Evolutionary conservation across 2,329 filamentous ascomycete genomes (phyloP).

Genomic region (Dothistroma pini): DNA sequence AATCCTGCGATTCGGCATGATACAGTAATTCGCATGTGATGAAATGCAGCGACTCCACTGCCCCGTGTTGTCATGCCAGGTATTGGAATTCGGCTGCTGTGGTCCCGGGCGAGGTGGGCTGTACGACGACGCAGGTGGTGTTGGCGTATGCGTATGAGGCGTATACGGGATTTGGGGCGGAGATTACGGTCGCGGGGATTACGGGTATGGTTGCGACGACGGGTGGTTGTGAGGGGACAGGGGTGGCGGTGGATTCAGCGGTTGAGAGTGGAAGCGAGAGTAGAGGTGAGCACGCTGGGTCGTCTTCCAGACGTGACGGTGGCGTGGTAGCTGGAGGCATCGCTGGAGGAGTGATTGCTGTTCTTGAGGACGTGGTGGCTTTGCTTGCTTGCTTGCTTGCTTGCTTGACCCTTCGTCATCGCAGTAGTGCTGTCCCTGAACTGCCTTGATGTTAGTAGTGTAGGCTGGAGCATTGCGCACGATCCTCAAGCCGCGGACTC

Average conservation of each 20-base stretch:
- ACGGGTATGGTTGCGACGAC: background rate
- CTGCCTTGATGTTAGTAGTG: background rate
- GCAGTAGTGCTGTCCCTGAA: background rate
- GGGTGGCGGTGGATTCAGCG: background rate
- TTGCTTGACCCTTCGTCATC: background rate
- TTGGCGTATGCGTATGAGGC: background rate
- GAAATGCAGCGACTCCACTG: background rate
- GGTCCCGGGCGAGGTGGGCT: background rate
- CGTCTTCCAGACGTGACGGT: background rate
- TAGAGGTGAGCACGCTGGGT: background rate
- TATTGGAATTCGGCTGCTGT: background rate
- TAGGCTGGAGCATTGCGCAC: background rate
- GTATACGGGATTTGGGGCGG: background rate
- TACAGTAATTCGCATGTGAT: background rate
- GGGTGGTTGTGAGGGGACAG: background rate
- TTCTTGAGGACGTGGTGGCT: background rate
- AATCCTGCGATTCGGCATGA: background rate
- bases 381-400: background rate
- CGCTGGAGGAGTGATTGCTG: background rate
- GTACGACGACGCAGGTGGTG: background rate
- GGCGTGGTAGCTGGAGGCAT: background rate
- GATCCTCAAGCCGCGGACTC: background rate
- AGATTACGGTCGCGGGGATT: background rate
- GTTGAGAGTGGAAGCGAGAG: background rate
- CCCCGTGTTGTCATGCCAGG: background rate